A percentile compares a stretch with the other conserved stretches of the same genome.
Conservation (phyloP, 202 grass and related monocot genomes). For the Carex arenaria region DNA sequence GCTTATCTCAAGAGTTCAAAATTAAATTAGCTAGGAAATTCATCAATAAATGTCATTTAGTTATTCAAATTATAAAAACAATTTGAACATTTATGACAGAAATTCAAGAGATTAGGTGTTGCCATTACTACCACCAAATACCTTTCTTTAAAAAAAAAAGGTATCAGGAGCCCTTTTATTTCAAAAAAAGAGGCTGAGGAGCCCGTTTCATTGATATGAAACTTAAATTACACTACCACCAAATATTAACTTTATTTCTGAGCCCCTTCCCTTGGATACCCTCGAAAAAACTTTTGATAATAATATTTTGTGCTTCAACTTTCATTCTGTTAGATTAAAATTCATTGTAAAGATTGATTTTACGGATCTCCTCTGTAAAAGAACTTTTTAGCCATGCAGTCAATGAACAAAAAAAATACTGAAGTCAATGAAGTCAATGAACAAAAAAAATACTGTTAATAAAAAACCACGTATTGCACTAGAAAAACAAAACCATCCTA, state of each 20-base stretch:
- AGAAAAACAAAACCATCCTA: not conserved
- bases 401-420: not conserved
- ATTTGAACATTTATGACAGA: slow-evolving; percentile 6
- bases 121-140: not conserved
- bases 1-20: not conserved
- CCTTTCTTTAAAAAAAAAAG: no score
- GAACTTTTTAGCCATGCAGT: not conserved
- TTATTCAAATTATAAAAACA: not conserved
- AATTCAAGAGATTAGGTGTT: not conserved
- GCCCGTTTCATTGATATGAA: no score
- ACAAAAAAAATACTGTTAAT: not conserved
- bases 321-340: not conserved
- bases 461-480: not conserved
- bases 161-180: no score
- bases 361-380: no score
- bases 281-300: not conserved
- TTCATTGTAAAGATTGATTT: no score
- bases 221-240: not conserved
- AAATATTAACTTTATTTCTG: not conserved
- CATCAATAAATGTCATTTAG: not conserved
- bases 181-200: no score
- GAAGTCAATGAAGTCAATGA: no score
- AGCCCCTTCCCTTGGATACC: not conserved
- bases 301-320: not conserved
- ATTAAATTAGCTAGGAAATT: not conserved